Percentiles rank a stretch among this genome's conserved stretches.
Evolutionary conservation across 2,329 filamentous ascomycete species (phyloP).

Genomic region (Rachicladosporium sp.): DNA sequence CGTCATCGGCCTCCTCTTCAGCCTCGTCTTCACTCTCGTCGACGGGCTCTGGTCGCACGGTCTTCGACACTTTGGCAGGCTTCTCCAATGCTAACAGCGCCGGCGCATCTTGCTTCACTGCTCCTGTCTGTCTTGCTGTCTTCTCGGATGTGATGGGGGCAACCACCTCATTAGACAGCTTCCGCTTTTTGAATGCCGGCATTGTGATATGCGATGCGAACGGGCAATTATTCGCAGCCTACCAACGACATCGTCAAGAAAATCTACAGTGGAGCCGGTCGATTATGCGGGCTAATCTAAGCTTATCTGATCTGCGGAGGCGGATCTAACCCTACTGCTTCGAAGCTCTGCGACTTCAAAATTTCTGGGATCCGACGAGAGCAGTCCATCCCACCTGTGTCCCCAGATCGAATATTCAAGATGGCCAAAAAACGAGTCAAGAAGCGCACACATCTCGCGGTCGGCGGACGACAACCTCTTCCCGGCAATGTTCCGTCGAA

Average conservation of each 20-base stretch:
- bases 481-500: conserved; percentile 40
- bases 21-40: conserved; percentile 14
- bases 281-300: too few species aligned
- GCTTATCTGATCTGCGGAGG: too few species aligned
- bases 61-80: conserved; percentile 1
- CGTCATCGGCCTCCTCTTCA: conserved; percentile 9
- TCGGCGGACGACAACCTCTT: conserved; percentile 43
- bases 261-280: not conserved
- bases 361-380: too few species aligned
- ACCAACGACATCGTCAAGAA: not conserved
- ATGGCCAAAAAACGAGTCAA: conserved; percentile 78
- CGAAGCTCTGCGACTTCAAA: too few species aligned
- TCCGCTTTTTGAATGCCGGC: conserved; percentile 32
- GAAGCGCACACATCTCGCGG: conserved; percentile 74
- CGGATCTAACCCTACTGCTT: too few species aligned
- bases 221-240: too few species aligned
- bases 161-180: conserved; percentile 17
- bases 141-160: conserved; percentile 1
- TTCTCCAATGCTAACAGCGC: conserved; percentile 1
- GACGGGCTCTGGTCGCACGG: conserved; percentile 1
- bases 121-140: conserved; percentile 4
- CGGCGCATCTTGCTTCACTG: conserved; percentile 1
- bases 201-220: conserved; percentile 21
- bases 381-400: too few species aligned
- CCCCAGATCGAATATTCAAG: conserved; percentile 4